A percentile compares a stretch with the other conserved stretches of the same genome.
Evolutionary conservation across 805 yeast genomes (phyloP).

Genomic region (Naumovozyma baii): DNA sequence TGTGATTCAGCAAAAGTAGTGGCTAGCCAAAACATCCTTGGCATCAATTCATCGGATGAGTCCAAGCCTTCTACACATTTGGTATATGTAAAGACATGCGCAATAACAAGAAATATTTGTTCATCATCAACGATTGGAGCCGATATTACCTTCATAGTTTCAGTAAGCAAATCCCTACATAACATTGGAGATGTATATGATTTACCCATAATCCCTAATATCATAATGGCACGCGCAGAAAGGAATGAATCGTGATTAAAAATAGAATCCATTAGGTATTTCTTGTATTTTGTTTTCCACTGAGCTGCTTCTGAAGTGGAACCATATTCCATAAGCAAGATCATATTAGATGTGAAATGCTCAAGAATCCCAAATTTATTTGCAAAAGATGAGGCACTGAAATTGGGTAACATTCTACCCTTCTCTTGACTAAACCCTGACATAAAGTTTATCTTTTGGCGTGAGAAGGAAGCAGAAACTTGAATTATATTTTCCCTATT

Average conservation of each 20-base stretch:
- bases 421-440: slow-evolving; percentile 58
- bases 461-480: slow-evolving; percentile 35
- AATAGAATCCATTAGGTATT: slow-evolving; percentile 53
- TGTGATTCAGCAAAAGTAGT: slow-evolving; percentile 27
- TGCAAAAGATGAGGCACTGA: slow-evolving; percentile 32
- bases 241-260: slow-evolving; percentile 47
- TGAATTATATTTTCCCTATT: slow-evolving; percentile 36
- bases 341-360: slow-evolving; percentile 45
- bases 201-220: slow-evolving; percentile 59
- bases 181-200: slow-evolving; percentile 52
- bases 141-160: slow-evolving; percentile 30
- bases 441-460: slow-evolving; percentile 58
- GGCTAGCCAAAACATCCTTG: slow-evolving; percentile 33
- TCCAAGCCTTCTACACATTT: slow-evolving; percentile 33
- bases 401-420: slow-evolving; percentile 28
- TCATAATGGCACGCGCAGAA: slow-evolving; percentile 57
- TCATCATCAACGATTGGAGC: slow-evolving; percentile 28
- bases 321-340: slow-evolving; percentile 42
- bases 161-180: slow-evolving; percentile 27
- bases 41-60: slow-evolving; percentile 24
- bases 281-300: slow-evolving; percentile 60
- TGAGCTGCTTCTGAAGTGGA: slow-evolving; percentile 37
- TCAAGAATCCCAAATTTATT: slow-evolving; percentile 41
- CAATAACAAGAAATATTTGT: slow-evolving; percentile 25
- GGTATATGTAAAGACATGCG: slow-evolving; percentile 34